Evolutionary conservation across 2,329 filamentous ascomycete genomes (phyloP).

Genomic region (Chaetomium strumarium): DNA sequence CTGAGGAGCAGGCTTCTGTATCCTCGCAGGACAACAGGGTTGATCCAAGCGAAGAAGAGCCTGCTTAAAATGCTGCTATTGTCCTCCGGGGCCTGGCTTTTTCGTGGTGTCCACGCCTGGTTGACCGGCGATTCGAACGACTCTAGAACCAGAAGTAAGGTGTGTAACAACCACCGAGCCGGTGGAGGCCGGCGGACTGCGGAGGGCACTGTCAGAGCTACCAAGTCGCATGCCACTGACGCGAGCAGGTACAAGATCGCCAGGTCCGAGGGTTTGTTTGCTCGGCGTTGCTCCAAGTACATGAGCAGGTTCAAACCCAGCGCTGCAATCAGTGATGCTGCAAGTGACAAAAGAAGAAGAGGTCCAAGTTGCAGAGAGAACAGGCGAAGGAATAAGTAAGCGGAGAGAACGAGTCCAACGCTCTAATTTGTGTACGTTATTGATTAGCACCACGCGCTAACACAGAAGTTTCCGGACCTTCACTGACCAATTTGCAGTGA

Average conservation of each 20-base stretch:
- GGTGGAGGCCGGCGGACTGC: background rate
- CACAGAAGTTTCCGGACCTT: background rate
- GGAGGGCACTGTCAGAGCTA: background rate
- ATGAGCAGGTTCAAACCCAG: background rate
- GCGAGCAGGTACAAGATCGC: background rate
- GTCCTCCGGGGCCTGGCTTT: background rate
- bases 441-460: background rate
- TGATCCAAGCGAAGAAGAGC: background rate
- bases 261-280: background rate
- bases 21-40: background rate
- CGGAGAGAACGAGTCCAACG: background rate
- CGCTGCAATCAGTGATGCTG: background rate
- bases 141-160: background rate
- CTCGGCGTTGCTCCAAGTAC: background rate
- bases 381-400: background rate
- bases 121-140: background rate
- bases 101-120: background rate
- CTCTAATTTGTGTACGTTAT: background rate
- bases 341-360: background rate
- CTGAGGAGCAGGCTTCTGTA: background rate
- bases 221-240: background rate
- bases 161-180: background rate
- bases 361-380: background rate
- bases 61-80: background rate
- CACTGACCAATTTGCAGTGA: background rate